Percentiles rank a stretch among this genome's conserved stretches.
These are phyloP conservation scores for Cyberlindnera samutprakarnensis DNA, from an alignment of 805 yeast species.

Conservation along the genomic window DNA sequence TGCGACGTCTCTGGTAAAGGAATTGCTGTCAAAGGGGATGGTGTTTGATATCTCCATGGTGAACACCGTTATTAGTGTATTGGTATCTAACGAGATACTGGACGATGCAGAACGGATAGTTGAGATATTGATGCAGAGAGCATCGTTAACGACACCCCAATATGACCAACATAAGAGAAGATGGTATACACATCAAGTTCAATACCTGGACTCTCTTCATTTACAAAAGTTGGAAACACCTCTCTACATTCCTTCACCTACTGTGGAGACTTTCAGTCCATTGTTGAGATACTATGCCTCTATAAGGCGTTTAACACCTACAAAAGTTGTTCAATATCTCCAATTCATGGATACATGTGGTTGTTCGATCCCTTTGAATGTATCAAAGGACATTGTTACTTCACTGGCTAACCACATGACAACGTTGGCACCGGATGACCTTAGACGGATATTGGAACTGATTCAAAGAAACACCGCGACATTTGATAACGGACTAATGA, in stretches of 20 bases:
- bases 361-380: neutral
- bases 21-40: constrained; percentile 5
- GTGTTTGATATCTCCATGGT: constrained; percentile 7
- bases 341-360: constrained; percentile 1
- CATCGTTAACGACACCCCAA: neutral
- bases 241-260: constrained; percentile 7
- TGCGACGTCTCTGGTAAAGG: neutral
- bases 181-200: constrained; percentile 2
- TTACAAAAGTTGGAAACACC: constrained; percentile 2
- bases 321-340: constrained; percentile 3
- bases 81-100: constrained; percentile 6
- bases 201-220: constrained; percentile 7
- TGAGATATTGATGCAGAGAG: neutral
- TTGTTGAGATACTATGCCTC: constrained; percentile 6
- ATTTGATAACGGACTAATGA: neutral
- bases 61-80: constrained; percentile 2
- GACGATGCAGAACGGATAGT: constrained; percentile 5
- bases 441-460: constrained; percentile 1
- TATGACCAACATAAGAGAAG: constrained; percentile 3
- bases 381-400: neutral
- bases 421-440: neutral
- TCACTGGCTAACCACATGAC: constrained; percentile 1
- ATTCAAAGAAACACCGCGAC: neutral
- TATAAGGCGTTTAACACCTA: constrained; percentile 3
- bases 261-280: constrained; percentile 13